phyloP scores from a whole-genome alignment of 1,139 yeast genomes.

The Debaryomyces coudertii region DNA sequence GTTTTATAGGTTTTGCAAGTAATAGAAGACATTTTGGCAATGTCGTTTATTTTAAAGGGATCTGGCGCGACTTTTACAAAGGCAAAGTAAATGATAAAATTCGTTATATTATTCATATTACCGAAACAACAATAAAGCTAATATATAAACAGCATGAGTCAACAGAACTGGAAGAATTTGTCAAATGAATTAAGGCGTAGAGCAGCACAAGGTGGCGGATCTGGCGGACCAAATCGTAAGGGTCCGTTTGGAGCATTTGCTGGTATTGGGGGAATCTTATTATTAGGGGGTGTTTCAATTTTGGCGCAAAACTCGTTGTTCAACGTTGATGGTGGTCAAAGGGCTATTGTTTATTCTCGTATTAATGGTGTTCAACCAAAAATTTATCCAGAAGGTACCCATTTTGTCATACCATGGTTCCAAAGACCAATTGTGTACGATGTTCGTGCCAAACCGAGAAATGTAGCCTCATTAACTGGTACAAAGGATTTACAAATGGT shows the following conservation, averaged over 20 bases:
- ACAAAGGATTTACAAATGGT: constrained; percentile 99
- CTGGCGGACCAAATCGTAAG: constrained; percentile 47
- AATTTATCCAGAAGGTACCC: constrained; percentile 94
- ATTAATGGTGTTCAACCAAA: constrained; percentile 82
- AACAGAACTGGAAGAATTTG: constrained; percentile 67
- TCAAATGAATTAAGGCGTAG: constrained; percentile 68
- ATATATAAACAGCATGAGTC: constrained; percentile 36
- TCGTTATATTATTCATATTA: not conserved
- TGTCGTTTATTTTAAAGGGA: constrained; percentile 5
- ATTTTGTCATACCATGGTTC: constrained; percentile 90
- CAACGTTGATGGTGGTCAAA: constrained; percentile 98
- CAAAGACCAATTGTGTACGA: constrained; percentile 93
- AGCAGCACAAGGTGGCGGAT: constrained; percentile 55
- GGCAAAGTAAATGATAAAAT: constrained; percentile 7
- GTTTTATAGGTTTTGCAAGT: constrained; percentile 1
- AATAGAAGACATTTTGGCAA: not conserved
- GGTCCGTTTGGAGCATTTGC: constrained; percentile 64
- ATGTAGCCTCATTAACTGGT: constrained; percentile 96
- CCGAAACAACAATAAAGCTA: not conserved
- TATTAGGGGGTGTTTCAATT: constrained; percentile 73
- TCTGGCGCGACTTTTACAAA: constrained; percentile 9
- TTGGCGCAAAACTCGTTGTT: constrained; percentile 76
- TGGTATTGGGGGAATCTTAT: constrained; percentile 76
- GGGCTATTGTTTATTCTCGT: constrained; percentile 94
- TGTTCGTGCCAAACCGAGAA: constrained; percentile 96